Evolutionary conservation across 345 rosid genomes (phyloP), one percentile per base, ranked within the genome.

Genomic region (Rhodamnia rubescens): DNA sequence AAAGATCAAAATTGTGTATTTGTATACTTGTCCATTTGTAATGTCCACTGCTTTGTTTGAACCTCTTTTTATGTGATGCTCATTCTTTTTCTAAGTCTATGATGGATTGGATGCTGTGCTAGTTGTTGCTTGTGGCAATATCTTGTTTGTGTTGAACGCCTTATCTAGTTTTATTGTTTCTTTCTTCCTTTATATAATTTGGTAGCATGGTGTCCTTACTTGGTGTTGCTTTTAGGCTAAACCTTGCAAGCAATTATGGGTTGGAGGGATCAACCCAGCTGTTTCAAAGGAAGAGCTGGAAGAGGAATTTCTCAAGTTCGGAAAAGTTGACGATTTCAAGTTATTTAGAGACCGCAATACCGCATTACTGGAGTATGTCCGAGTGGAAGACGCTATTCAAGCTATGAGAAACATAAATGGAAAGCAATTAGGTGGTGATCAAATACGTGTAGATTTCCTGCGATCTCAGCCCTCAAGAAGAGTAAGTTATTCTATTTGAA

Each of bases 391-490:
- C 85, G 99, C 99, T 54, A 49, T 90, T 44, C 92, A 89, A 87
- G 99, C 96, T 20, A 88, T 95, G 93, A 97, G 83, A 91, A 94
- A 85, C 89, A 89, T 97, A 95, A 95, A 93, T 74, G 98, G 98
- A 26, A 94, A 89, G 92, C 93, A 91, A 83, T 87, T 96, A 52
- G 98, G 96, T 81, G 95, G 96, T 75, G 98, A 95, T 8, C 93
- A 89, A 88, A 88, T 97, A 87, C 98, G 98, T 50, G 99, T 97
- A 20, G 99, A 97, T 89, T 97, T 91, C 85, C 93, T 97, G 69
- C 94, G 98, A 20, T 94, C 95, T 58, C 96, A 92, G 56, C 90
- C 91, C 36, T 85, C 91, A 49, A 92, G 92, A 91, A 94, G 93
- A 93, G 99, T 97, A 91, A 93, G 98, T 89, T 64, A 22, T 16